Base-by-base conservation (phyloP, 352 stramenopile species). In the Globisporangium echinulatum region DNA sequence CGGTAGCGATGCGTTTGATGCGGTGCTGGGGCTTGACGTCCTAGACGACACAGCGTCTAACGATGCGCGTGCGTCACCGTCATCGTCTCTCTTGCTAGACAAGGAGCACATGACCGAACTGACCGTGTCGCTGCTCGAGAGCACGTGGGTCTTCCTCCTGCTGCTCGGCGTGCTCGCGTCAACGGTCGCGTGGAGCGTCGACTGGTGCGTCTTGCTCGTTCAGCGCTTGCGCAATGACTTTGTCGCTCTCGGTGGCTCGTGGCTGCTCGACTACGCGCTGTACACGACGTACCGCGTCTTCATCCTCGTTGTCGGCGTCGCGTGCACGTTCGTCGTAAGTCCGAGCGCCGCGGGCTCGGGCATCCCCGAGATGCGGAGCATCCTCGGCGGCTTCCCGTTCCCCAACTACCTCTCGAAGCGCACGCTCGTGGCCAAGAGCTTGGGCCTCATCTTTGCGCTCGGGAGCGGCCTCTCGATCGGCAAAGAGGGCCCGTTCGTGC, bases 401-500 rank as follows among this genome's bases (percentile, higher is more conserved):
- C 75, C 76, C 0, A 72, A 87, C 58, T 93, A 90, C 55, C 66
- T 93, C 1, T 77, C 75, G 15, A 74, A 65, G 7, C 68, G 72
- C 17, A 82, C 81, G 54, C 65, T 91, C 49, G 51, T 88, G 1
- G 72, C 79, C 54, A 93, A 93, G 72, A 71, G 69, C n/a, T 59
- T 85, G 9, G 82, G 79, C 0, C 59, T 91, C n/a, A 66, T 85
- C 14, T 70, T 85, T 36, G 83, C 83, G 33, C 66, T 89, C 0
- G 79, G 81, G 7, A 90, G 79, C 61, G 82, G 77, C 0, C 58
- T 93, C 3, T 83, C 75, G 7, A 89, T 93, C 51, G 83, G 83
- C 8, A 90, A 90, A 52, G 83, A 90, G 70, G 83, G 83, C 1
- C 85, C 85, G 51, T 92, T 92, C 63, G 82, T 92, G 42, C 82